Evolutionary conservation across 768 basidiomycete genomes (phyloP).

Genomic region (Suillus cothurnatus): DNA sequence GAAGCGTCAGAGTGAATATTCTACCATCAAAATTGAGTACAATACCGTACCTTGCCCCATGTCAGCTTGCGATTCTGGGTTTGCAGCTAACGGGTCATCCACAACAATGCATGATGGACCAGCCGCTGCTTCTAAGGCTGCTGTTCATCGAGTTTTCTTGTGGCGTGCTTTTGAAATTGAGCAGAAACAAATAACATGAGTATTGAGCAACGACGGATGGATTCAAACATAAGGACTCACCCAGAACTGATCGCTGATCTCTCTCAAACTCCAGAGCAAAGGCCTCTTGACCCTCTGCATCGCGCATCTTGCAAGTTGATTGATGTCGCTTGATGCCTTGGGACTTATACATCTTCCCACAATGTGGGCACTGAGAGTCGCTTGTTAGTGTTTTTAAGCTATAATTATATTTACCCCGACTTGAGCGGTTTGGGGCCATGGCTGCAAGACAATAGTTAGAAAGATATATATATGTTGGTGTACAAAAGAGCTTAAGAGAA

Average conservation of each 20-base stretch:
- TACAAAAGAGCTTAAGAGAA: background rate
- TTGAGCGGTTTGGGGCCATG: background rate
- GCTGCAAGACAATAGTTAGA: background rate
- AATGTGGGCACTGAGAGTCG: background rate
- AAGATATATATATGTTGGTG: background rate
- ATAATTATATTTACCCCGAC: background rate
- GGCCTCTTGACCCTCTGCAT: background rate
- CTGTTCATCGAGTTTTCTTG: background rate
- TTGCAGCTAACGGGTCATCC: background rate
- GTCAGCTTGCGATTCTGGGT: background rate
- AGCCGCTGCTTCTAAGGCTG: background rate
- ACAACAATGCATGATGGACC: background rate
- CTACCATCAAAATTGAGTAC: background rate
- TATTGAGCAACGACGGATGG: background rate
- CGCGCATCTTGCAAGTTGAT: background rate
- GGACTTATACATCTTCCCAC: background rate
- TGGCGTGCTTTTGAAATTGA: background rate
- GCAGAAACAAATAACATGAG: no score
- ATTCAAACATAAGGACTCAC: background rate
- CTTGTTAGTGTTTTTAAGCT: background rate
- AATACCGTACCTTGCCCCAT: background rate
- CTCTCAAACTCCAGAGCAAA: background rate
- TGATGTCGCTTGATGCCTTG: background rate
- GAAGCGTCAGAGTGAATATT: background rate
- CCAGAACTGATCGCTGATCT: background rate